A percentile compares a stretch with the other conserved stretches of the same genome.
These are phyloP conservation scores for Petrea volubilis DNA, from an alignment of 257 asterid genomes.

Conservation along the genomic window DNA sequence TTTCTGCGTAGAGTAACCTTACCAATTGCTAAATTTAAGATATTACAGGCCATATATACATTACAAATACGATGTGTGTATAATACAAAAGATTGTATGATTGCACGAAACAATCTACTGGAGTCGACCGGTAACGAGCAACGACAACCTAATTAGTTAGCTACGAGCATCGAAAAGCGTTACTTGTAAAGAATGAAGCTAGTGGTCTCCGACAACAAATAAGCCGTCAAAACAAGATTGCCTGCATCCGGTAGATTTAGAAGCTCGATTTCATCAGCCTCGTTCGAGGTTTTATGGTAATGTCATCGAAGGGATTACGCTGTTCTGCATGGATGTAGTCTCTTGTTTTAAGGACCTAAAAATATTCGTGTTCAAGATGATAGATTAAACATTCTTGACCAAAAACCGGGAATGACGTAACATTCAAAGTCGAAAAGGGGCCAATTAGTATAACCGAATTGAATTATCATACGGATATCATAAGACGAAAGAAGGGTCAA, in stretches of 20 bases:
- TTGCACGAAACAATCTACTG: constrained; percentile 23
- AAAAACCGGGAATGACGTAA: too few relatives aligned
- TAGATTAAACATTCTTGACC: background rate
- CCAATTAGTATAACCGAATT: too few relatives aligned
- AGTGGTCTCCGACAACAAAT: constrained; percentile 15
- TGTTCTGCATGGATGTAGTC: constrained; percentile 76
- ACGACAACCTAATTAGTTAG: constrained; percentile 24
- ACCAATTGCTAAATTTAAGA: constrained; percentile 8
- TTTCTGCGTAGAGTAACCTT: too few relatives aligned
- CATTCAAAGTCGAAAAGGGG: too few relatives aligned
- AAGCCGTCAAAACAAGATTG: background rate
- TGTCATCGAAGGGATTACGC: constrained; percentile 44
- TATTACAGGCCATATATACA: constrained; percentile 36
- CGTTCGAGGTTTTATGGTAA: constrained; percentile 48
- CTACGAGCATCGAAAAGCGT: constrained; percentile 27
- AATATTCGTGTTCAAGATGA: background rate
- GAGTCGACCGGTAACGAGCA: constrained; percentile 18
- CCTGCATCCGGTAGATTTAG: constrained; percentile 18
- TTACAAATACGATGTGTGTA: constrained; percentile 20
- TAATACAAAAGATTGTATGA: constrained; percentile 30
- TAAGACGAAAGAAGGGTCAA: too few relatives aligned
- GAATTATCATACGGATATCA: background rate
- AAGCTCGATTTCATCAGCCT: constrained; percentile 61
- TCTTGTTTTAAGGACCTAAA: constrained; percentile 76
- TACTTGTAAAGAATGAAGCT: constrained; percentile 21